phyloP scores from a whole-genome alignment of 768 basidiomycete genomes.

The Lentinula aciculospora region DNA sequence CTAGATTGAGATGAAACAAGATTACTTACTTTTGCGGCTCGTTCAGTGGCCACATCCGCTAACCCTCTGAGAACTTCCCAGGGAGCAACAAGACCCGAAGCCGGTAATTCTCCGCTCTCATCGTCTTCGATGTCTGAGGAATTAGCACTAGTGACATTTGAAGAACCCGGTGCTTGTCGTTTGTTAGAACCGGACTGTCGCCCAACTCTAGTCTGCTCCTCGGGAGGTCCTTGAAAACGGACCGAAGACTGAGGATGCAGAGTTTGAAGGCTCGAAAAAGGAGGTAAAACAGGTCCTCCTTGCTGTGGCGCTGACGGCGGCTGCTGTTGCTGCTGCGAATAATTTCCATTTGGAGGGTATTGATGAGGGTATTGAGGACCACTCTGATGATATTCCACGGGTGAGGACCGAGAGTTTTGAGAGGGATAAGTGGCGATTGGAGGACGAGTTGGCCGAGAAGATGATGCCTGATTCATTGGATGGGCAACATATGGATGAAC shows the following conservation, averaged over 20 bases:
- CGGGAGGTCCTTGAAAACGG: conserved; percentile 44
- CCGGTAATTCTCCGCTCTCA: conserved; percentile 74
- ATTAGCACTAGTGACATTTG: conserved; percentile 70
- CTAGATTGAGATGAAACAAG: neutral
- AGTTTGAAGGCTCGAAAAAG: conserved; percentile 63
- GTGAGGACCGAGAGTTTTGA: conserved; percentile 1
- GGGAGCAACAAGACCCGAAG: conserved; percentile 77
- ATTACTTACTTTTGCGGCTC: conserved; percentile 63
- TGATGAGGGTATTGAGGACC: conserved; percentile 1
- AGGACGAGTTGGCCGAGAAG: conserved; percentile 2
- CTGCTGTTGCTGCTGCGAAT: conserved; percentile 14
- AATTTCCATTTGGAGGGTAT: conserved; percentile 23
- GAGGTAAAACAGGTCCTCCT: conserved; percentile 57
- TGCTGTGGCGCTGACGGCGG: neutral
- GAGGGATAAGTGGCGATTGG: conserved; percentile 4
- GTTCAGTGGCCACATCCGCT: conserved; percentile 76
- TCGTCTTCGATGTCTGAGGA: conserved; percentile 85
- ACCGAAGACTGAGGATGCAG: conserved; percentile 43
- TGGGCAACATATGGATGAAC: conserved; percentile 20
- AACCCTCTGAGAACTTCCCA: conserved; percentile 81
- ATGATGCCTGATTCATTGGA: conserved; percentile 18
- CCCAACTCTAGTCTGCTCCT: conserved; percentile 21
- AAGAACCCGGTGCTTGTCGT: conserved; percentile 54
- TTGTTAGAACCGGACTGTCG: conserved; percentile 30
- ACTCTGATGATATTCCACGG: conserved; percentile 6